These are phyloP conservation scores for Ilex aquifolium DNA, from an alignment of 257 asterid genomes.

Conservation along the genomic window DNA sequence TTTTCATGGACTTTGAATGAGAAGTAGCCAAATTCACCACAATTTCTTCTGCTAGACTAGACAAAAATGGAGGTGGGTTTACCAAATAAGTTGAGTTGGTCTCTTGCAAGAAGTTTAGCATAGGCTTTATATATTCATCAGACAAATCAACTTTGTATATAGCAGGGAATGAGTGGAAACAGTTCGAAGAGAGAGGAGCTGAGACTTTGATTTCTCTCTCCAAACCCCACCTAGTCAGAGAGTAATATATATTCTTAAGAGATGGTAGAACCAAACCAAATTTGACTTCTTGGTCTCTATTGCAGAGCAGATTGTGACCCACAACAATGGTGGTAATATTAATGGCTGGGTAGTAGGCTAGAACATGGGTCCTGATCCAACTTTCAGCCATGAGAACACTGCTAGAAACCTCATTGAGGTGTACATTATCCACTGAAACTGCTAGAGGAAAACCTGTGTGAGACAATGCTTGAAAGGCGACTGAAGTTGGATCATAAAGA, in stretches of 20 bases:
- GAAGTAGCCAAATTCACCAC: conserved; percentile 12
- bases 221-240: conserved; percentile 95
- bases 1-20: conserved; percentile 35
- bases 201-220: conserved; percentile 55
- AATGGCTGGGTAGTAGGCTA: conserved; percentile 58
- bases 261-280: conserved; percentile 46
- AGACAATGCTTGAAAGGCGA: conserved; percentile 17
- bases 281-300: conserved; percentile 16
- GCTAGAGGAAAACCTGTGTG: conserved; percentile 24
- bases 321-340: conserved; percentile 53
- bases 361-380: conserved; percentile 60
- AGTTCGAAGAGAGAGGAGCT: conserved; percentile 45
- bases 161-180: conserved; percentile 31
- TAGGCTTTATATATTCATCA: conserved; percentile 35
- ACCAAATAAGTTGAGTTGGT: conserved; percentile 46
- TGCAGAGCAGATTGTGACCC: conserved; percentile 48
- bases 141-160: conserved; percentile 28
- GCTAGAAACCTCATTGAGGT: conserved; percentile 40
- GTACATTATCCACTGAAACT: conserved; percentile 41
- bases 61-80: conserved; percentile 16
- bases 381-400: conserved; percentile 68
- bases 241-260: conserved; percentile 55
- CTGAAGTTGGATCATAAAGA: conserved; percentile 29
- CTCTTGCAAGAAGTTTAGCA: conserved; percentile 36
- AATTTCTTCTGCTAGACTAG: conserved; percentile 21